These are phyloP conservation scores for Ambrosia trifida DNA, from an alignment of 129 eudicot genomes.

Conservation along the genomic window DNA sequence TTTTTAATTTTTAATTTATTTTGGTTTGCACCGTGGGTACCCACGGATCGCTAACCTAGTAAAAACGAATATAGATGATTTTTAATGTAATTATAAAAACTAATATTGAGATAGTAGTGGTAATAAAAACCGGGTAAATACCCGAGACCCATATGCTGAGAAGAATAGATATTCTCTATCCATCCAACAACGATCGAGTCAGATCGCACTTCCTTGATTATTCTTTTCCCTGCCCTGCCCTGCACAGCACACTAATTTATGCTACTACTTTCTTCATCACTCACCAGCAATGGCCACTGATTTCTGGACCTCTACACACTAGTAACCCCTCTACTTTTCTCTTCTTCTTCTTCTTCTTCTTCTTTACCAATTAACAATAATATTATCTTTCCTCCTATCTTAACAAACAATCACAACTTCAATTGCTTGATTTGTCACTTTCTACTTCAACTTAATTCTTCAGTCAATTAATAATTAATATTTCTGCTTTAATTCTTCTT, in stretches of 20 bases:
- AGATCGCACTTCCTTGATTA: slow-evolving; percentile 31
- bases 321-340: slow-evolving; percentile 39
- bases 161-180: slow-evolving; percentile 22
- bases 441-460: not conserved
- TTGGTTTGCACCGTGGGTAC: no score
- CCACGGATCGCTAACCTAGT: no score
- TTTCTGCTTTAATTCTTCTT: slow-evolving; percentile 1
- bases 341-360: slow-evolving; percentile 2
- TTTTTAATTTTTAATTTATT: no score
- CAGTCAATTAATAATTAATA: not conserved
- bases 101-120: no score
- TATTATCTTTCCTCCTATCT: not conserved
- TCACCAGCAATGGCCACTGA: slow-evolving; percentile 79
- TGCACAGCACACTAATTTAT: slow-evolving; percentile 23
- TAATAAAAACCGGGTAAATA: slow-evolving; percentile 14
- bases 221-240: not conserved
- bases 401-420: no score
- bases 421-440: slow-evolving; percentile 5
- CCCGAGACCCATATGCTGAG: slow-evolving; percentile 27
- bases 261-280: not conserved
- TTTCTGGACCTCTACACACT: slow-evolving; percentile 98
- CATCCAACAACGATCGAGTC: slow-evolving; percentile 25
- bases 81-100: no score
- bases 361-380: not conserved
- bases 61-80: no score